phyloP scores from a whole-genome alignment of 306 rosid species.

The Vigna hirtella region DNA sequence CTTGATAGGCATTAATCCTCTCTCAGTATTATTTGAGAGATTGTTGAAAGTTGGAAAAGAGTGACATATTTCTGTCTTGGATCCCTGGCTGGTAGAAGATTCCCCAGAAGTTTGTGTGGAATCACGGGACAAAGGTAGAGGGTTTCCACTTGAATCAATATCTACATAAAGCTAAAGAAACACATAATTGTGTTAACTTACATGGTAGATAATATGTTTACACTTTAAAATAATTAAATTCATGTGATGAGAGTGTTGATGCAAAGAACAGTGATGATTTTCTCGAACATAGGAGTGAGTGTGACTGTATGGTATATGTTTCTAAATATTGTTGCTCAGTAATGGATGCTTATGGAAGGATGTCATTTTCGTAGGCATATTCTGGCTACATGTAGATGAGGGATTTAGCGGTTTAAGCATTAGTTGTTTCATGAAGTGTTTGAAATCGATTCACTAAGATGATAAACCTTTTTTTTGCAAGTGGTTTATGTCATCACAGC shows the following conservation, averaged over 20 bases:
- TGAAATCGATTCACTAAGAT: constrained; percentile 20
- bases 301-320: not conserved
- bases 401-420: constrained; percentile 11
- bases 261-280: constrained; percentile 15
- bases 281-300: constrained; percentile 1
- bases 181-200: not conserved
- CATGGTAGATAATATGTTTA: constrained; percentile 1
- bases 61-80: constrained; percentile 53
- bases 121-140: constrained; percentile 53
- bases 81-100: constrained; percentile 59
- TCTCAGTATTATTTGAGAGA: constrained; percentile 42
- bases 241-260: not conserved
- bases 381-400: constrained; percentile 18
- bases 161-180: constrained; percentile 65
- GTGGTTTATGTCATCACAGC: constrained; percentile 20
- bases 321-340: constrained; percentile 17
- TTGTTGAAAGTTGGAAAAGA: constrained; percentile 67
- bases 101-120: constrained; percentile 64
- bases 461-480: not conserved
- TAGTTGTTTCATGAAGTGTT: constrained; percentile 7
- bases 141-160: constrained; percentile 60
- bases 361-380: constrained; percentile 28
- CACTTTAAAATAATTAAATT: constrained; percentile 6
- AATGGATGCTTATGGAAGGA: constrained; percentile 33
- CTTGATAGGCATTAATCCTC: constrained; percentile 37